Percentiles rank a stretch among this genome's conserved stretches.
These are phyloP conservation scores for Populus tremula DNA, from an alignment of 345 rosid genomes.

Conservation along the genomic window DNA sequence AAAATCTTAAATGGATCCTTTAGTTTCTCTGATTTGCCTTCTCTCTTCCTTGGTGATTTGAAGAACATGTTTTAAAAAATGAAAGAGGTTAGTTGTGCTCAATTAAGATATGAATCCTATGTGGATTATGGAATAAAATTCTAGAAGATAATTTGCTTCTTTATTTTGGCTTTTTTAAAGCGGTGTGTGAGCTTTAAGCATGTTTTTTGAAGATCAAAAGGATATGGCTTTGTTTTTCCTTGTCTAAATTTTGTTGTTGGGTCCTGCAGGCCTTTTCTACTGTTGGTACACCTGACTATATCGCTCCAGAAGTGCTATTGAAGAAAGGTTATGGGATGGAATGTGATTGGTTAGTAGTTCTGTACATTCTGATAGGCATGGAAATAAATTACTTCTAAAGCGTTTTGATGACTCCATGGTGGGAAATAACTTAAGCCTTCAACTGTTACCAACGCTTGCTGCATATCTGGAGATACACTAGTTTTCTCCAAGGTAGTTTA, in stretches of 20 bases:
- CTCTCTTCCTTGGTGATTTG: constrained; percentile 13
- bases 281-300: constrained; percentile 96
- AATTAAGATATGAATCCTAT: background rate
- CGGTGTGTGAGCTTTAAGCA: background rate
- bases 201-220: background rate
- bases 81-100: background rate
- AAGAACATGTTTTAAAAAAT: background rate
- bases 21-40: background rate
- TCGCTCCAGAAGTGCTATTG: constrained; percentile 91
- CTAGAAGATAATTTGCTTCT: background rate
- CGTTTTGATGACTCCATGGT: background rate
- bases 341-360: constrained; percentile 79
- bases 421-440: background rate
- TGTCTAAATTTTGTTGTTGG: background rate
- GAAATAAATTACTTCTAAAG: background rate
- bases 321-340: constrained; percentile 99
- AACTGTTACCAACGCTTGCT: background rate
- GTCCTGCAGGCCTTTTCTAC: constrained; percentile 90
- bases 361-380: constrained; percentile 1
- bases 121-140: background rate
- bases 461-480: constrained; percentile 13
- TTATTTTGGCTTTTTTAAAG: background rate
- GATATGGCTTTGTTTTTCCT: background rate
- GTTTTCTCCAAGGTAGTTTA: constrained; percentile 4
- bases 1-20: background rate